Conservation (phyloP, 768 basidiomycete species). For the Collybia mongolica region DNA sequence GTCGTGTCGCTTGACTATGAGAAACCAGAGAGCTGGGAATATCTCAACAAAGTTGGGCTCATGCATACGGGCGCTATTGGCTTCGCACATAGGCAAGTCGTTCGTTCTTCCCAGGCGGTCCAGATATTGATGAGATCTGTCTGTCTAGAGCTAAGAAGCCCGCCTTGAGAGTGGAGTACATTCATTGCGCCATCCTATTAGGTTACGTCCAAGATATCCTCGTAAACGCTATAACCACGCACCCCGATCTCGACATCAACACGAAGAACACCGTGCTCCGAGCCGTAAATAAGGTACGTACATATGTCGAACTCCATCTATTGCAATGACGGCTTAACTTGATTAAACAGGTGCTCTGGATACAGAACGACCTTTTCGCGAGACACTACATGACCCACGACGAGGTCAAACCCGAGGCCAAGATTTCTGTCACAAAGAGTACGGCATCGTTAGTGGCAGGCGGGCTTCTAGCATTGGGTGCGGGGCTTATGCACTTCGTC, state of each 20-base stretch:
- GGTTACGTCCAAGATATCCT: conserved; percentile 47
- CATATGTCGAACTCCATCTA: neutral
- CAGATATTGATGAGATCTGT: neutral
- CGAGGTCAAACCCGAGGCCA: too few relatives aligned
- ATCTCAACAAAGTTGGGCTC: conserved; percentile 44
- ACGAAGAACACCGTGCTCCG: conserved; percentile 40
- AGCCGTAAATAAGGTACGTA: conserved; percentile 42
- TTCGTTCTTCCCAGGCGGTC: neutral
- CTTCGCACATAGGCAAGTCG: conserved; percentile 38
- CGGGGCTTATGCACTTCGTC: too few relatives aligned
- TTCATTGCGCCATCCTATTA: conserved; percentile 38
- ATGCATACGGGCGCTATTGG: conserved; percentile 48
- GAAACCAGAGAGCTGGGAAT: conserved; percentile 40
- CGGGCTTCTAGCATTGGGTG: too few relatives aligned
- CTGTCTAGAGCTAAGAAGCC: conserved; percentile 22
- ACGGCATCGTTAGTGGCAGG: too few relatives aligned
- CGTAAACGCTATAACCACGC: conserved; percentile 36
- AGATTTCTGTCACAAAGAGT: too few relatives aligned
- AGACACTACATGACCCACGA: conserved; percentile 12
- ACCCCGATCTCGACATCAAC: conserved; percentile 32
- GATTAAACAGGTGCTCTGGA: conserved; percentile 40
- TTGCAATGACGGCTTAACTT: neutral
- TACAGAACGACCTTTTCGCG: conserved; percentile 36
- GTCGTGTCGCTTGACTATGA: conserved; percentile 46
- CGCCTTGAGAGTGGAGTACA: conserved; percentile 34